phyloP scores from a whole-genome alignment of 2,329 filamentous ascomycete genomes.

The Plectosphaerella sp. region DNA sequence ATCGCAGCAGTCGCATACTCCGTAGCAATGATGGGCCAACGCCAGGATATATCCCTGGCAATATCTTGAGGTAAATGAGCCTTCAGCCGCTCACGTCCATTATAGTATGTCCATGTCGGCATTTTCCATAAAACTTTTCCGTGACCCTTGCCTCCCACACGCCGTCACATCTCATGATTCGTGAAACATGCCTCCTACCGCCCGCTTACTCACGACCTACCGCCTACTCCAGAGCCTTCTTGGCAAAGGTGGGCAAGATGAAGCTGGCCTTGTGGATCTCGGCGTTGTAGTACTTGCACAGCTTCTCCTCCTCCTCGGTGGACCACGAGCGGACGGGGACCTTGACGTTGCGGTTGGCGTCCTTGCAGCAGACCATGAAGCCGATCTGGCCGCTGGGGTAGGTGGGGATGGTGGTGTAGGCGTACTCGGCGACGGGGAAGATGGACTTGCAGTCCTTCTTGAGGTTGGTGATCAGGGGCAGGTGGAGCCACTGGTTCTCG shows the following conservation, averaged over 20 bases:
- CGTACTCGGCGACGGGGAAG: constrained; percentile 97
- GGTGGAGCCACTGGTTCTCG: constrained; percentile 99
- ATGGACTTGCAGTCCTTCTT: constrained; percentile 96
- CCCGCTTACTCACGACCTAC: not conserved
- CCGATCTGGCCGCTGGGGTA: constrained; percentile 99
- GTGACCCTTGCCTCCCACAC: not conserved
- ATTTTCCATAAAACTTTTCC: not conserved
- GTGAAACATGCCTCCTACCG: not conserved
- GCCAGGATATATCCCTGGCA: too few relatives aligned
- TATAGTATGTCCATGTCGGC: too few relatives aligned
- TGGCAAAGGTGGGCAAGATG: constrained; percentile 87
- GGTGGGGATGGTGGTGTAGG: constrained; percentile 98
- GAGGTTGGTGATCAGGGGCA: constrained; percentile 86
- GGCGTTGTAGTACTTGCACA: constrained; percentile 96
- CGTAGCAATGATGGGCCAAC: too few relatives aligned
- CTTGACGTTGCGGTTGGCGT: constrained; percentile 75
- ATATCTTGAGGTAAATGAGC: too few relatives aligned
- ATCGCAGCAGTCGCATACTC: too few relatives aligned
- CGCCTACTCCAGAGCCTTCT: constrained; percentile 62
- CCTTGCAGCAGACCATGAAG: constrained; percentile 99
- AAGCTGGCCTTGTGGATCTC: constrained; percentile 96
- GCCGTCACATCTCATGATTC: not conserved
- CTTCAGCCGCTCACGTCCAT: too few relatives aligned
- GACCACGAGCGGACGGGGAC: constrained; percentile 80
- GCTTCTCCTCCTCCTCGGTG: constrained; percentile 82